Percentiles rank a stretch among this genome's conserved stretches.
phyloP scores from a whole-genome alignment of 805 yeast genomes.

The Danielia reshetovae region DNA sequence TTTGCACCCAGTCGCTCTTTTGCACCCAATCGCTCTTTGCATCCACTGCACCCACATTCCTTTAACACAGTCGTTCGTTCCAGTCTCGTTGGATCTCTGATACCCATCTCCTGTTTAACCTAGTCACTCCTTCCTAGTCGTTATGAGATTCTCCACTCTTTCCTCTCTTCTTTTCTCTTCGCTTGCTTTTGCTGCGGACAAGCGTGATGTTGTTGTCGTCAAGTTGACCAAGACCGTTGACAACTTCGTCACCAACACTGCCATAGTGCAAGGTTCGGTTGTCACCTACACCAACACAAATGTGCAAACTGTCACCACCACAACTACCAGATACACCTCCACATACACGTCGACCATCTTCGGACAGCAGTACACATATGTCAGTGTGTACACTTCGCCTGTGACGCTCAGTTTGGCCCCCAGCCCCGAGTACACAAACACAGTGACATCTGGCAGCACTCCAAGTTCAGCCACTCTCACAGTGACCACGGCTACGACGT shows the following conservation, averaged over 20 bases:
- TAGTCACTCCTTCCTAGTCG: conserved; percentile 5
- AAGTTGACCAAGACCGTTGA: conserved; percentile 34
- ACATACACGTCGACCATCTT: conserved; percentile 41
- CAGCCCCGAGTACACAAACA: conserved; percentile 8
- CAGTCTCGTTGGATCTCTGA: neutral
- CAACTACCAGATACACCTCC: conserved; percentile 40
- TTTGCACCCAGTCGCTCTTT: too few species aligned
- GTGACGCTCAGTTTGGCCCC: conserved; percentile 12
- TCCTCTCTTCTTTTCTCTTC: conserved; percentile 9
- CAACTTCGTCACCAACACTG: conserved; percentile 29
- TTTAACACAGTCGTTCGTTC: neutral
- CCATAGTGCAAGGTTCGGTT: conserved; percentile 28
- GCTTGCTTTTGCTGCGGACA: conserved; percentile 6
- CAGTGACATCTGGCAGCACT: conserved; percentile 8
- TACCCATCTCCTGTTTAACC: neutral
- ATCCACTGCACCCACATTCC: neutral
- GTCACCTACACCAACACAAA: conserved; percentile 27
- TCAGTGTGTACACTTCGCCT: conserved; percentile 33
- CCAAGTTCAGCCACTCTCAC: conserved; percentile 6
- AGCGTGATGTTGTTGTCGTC: conserved; percentile 23
- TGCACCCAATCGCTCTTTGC: conserved; percentile 9
- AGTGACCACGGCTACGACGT: conserved; percentile 6
- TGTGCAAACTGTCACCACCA: conserved; percentile 30
- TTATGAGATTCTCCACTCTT: conserved; percentile 10
- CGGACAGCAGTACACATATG: conserved; percentile 34